Evolutionary conservation across 768 basidiomycete species (phyloP).

Genomic region (Xanthoconium stramineum): DNA sequence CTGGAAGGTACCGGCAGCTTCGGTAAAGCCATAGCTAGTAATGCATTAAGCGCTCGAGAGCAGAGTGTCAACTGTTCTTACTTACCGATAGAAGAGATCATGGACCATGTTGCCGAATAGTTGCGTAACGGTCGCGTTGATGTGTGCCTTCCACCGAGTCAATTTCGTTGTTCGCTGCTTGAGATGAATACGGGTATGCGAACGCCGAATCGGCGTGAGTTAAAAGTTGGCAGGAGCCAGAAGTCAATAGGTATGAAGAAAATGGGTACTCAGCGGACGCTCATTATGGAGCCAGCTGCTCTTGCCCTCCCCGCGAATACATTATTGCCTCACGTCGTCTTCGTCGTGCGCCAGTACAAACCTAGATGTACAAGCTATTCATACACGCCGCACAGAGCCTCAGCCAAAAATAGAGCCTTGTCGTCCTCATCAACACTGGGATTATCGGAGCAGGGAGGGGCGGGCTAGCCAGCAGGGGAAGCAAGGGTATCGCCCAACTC

Average conservation of each 20-base stretch:
- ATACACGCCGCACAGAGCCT: too few species aligned
- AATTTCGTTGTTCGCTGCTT: constrained; percentile 42
- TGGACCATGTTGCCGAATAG: constrained; percentile 82
- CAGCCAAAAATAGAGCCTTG: neutral
- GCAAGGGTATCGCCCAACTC: constrained; percentile 76
- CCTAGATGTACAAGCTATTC: constrained; percentile 16
- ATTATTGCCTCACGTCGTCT: constrained; percentile 87
- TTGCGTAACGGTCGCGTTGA: constrained; percentile 84
- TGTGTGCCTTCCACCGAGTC: constrained; percentile 73
- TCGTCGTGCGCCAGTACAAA: constrained; percentile 57
- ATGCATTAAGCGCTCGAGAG: constrained; percentile 4
- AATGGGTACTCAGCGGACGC: constrained; percentile 57
- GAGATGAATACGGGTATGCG: constrained; percentile 73
- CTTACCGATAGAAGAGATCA: constrained; percentile 73
- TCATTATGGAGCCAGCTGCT: constrained; percentile 67
- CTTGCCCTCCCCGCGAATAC: constrained; percentile 81
- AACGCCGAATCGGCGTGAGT: constrained; percentile 38
- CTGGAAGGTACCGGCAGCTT: constrained; percentile 94
- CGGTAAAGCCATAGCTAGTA: constrained; percentile 83
- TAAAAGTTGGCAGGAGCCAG: neutral
- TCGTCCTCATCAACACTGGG: constrained; percentile 38
- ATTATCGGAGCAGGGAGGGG: constrained; percentile 68
- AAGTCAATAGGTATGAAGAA: neutral
- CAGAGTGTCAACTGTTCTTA: neutral
- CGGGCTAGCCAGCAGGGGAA: constrained; percentile 90